Base-by-base conservation (phyloP, 176 grass and related monocot species). In the Otatea glauca region DNA sequence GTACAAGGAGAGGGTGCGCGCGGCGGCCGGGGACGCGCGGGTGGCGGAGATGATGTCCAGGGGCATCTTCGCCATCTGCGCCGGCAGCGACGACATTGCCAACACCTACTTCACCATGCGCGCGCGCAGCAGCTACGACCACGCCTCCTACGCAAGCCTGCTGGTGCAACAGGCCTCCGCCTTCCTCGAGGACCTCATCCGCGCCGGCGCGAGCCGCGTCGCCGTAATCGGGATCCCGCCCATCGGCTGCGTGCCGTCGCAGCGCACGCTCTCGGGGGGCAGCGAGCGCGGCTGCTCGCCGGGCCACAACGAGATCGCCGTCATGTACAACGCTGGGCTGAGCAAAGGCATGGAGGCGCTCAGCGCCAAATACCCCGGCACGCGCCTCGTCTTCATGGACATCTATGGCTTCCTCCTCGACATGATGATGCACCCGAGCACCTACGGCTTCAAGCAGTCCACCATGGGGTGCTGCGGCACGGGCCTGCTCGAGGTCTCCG, bases 171-270 rank as follows among this genome's bases (percentile, higher is more conserved):
- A 82, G 14, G 88, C 88, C 41, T 8, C 83, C 0, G 25, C 54
- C 53, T 97, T 97, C 84, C 23, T 94, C 3, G 83, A 92, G 68
- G 67, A 88, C 61, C 86, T 97, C 15, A 32, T 91, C 49, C n/a
- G 41, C 63, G 73, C 84, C 7, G 94, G 94, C 5, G 94, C 92
- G 0, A 75, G 74, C 35, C 86, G 74, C 53, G 87, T 97, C 2
- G 90, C 79, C 21, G 11, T 97, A 54, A 77, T 97, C 65, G 86
- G 89, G 37, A 85, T 94, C 43, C 94, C 94, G 12, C 92, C 94
- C 32, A 94, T 94, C 72, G 94, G 94, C 32, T 97, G 94, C 58
- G 83, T 94, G 3, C 94, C 94, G 7, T 94, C 94, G 67, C 94
- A 94, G 78, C 87, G 92, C 88, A 94, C 92, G 56, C 87, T 97